phyloP scores from a whole-genome alignment of 495 filamentous ascomycete genomes.

The Penicillium cataractarum region DNA sequence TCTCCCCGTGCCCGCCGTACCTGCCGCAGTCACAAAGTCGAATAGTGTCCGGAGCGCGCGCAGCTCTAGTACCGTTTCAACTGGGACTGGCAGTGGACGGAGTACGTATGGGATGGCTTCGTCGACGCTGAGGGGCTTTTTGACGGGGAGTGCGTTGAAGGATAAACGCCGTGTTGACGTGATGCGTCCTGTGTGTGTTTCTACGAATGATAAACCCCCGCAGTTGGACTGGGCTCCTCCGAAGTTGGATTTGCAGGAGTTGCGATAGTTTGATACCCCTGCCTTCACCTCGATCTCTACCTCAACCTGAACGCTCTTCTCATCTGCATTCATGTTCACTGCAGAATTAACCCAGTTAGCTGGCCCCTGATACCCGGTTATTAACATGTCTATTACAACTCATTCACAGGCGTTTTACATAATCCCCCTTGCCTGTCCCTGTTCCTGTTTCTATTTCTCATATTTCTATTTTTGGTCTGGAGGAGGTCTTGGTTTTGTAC shows the following conservation, averaged over 20 bases:
- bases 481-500: neutral
- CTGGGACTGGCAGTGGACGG: conserved; percentile 44
- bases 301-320: neutral
- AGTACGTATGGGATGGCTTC: conserved; percentile 46
- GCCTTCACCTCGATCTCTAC: neutral
- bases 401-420: conserved; percentile 15
- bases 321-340: neutral
- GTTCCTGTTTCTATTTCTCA: neutral
- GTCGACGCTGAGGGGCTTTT: conserved; percentile 45
- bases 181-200: conserved; percentile 40
- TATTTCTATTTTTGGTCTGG: neutral
- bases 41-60: conserved; percentile 46
- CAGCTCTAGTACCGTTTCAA: conserved; percentile 48
- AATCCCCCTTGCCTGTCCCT: neutral
- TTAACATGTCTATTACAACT: conserved; percentile 3
- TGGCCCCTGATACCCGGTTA: conserved; percentile 16
- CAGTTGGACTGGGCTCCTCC: conserved; percentile 49
- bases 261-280: conserved; percentile 27
- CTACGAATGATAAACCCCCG: conserved; percentile 40
- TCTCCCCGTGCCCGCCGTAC: conserved; percentile 42
- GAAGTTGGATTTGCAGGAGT: conserved; percentile 42
- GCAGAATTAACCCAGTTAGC: neutral
- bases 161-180: conserved; percentile 39
- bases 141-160: conserved; percentile 35
- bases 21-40: conserved; percentile 34